Evolutionary conservation across 2,329 filamentous ascomycete genomes (phyloP), one percentile per base, ranked within the genome.

Genomic region (Verticillium tricorpus): DNA sequence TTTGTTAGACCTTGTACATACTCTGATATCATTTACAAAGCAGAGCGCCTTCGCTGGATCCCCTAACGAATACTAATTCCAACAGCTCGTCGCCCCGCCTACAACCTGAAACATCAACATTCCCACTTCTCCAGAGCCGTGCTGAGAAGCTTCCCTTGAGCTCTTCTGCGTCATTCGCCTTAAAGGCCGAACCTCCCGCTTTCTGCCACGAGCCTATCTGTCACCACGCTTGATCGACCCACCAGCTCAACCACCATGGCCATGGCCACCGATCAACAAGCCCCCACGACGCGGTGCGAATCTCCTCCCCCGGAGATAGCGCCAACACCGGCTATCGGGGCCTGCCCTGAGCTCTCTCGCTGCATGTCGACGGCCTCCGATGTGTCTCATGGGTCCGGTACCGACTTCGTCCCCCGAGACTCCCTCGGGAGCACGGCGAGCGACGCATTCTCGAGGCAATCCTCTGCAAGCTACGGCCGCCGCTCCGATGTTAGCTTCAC

Each of bases 251-350:
- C 45, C 11, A 59, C 52, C 60, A 77, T 77, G 74, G 71, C 74
- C 40, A 71, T 71, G 64, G 66, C 71, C 64, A 71, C 73, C 67
- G 69, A 73, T 60, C 69, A 71, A 55, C 68, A 66, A 57, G 65
- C 72, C 22, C 73, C 75, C 22, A 71, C 70, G n/a, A 67, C 79
- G 58, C 82, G 81, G 69, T 78, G 80, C 67, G 80, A 79, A 63
- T 90, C 89, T 39, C 88, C 89, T n/a, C 85, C 88, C 58, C 86
- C 87, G 40, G 86, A 87, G 69, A 76, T 80, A 19, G 80, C 83
- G 19, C 89, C 89, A 7, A 83, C 82, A n/a, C 80, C 83, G 45
- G 86, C 89, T 61, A 78, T 90, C 62, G 82, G 85, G 50, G 79
- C 85, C 52, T 82, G 82, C 55, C 80, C 85, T 14, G 78, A 82